Percentiles rank a stretch among this genome's conserved stretches.
Conservation (phyloP, 1,284 basidiomycete genomes). For the Calocybe gambosa region DNA sequence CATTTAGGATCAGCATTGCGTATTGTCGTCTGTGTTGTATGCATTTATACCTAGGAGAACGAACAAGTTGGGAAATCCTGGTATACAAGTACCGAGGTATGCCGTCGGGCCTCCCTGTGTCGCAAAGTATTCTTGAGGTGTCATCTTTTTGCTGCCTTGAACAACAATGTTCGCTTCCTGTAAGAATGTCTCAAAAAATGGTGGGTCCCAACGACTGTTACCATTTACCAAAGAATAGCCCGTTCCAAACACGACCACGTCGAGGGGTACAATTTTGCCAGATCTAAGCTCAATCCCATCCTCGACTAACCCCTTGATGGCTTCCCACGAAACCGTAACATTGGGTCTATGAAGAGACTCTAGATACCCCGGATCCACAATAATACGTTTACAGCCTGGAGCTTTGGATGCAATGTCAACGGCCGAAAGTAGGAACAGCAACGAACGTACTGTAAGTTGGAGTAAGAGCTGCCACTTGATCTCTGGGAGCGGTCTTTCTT, state of each 20-base stretch:
- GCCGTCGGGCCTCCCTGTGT: slow-evolving; percentile 40
- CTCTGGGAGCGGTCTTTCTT: slow-evolving; percentile 36
- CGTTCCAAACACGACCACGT: slow-evolving; percentile 46
- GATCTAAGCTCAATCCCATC: slow-evolving; percentile 42
- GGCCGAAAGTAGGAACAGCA: background rate
- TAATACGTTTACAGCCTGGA: slow-evolving; percentile 50
- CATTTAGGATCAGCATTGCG: slow-evolving; percentile 6
- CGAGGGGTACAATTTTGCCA: slow-evolving; percentile 41
- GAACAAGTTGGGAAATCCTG: slow-evolving; percentile 47
- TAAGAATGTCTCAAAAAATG: slow-evolving; percentile 6
- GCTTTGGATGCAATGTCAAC: slow-evolving; percentile 24
- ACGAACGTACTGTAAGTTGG: slow-evolving; percentile 40
- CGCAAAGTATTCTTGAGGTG: slow-evolving; percentile 34
- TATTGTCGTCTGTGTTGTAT: background rate
- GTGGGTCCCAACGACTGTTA: background rate
- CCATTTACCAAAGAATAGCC: slow-evolving; percentile 39
- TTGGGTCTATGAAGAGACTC: slow-evolving; percentile 44
- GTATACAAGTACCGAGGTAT: slow-evolving; percentile 42
- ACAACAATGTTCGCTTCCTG: slow-evolving; percentile 30
- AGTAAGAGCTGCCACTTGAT: slow-evolving; percentile 37
- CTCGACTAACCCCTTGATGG: slow-evolving; percentile 36
- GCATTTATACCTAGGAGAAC: slow-evolving; percentile 34
- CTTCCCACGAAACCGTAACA: slow-evolving; percentile 40
- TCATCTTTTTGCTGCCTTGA: slow-evolving; percentile 31
- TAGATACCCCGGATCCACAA: slow-evolving; percentile 50